These are phyloP conservation scores for Conticribra guillardii DNA, from an alignment of 108 stramenopile genomes.

Conservation along the genomic window DNA sequence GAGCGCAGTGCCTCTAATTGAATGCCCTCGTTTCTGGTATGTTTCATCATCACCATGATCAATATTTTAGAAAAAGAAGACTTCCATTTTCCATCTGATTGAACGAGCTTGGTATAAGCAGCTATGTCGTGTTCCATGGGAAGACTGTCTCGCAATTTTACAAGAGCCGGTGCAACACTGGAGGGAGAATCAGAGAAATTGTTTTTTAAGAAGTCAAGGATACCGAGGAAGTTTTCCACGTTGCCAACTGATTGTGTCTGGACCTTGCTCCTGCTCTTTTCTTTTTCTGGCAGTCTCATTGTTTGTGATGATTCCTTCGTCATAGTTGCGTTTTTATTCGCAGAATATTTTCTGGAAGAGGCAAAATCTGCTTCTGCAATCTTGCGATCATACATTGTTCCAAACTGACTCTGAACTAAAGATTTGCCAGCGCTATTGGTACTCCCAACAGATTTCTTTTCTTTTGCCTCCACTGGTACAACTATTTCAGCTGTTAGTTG, in stretches of 20 bases:
- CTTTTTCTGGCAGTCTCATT: too few species aligned
- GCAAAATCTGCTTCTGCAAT: not conserved
- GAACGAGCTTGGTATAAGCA: not conserved
- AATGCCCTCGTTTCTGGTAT: slow-evolving; percentile 12
- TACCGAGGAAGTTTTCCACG: not conserved
- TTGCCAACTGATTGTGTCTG: too few species aligned
- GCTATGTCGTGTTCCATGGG: not conserved
- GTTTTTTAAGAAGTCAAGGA: not conserved
- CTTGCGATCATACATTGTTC: not conserved
- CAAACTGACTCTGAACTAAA: not conserved
- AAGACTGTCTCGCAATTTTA: not conserved
- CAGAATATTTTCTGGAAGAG: not conserved
- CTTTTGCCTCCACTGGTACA: not conserved
- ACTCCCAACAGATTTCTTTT: too few species aligned
- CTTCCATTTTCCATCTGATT: not conserved
- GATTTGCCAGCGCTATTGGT: not conserved
- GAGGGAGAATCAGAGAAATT: not conserved
- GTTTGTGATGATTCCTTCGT: too few species aligned
- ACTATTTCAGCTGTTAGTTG: not conserved
- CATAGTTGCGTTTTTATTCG: too few species aligned
- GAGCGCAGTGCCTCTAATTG: slow-evolving; percentile 24
- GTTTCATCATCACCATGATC: slow-evolving; percentile 4
- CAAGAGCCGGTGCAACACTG: not conserved
- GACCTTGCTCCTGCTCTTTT: too few species aligned
- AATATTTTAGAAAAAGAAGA: not conserved